phyloP scores from a whole-genome alignment of 1,284 basidiomycete species.

The Earliella scabrosa region DNA sequence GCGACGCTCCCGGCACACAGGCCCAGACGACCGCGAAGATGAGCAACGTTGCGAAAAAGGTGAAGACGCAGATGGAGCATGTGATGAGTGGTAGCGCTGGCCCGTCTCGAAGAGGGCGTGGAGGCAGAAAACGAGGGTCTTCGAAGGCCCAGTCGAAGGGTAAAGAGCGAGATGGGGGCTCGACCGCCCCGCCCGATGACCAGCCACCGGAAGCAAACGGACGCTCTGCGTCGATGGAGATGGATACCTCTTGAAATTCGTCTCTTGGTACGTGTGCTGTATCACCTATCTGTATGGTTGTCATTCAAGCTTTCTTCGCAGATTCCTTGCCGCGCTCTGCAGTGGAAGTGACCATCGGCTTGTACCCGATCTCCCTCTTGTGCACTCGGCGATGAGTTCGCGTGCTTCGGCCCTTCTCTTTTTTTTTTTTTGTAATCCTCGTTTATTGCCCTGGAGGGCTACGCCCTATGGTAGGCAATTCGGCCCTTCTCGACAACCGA shows the following conservation, averaged over 20 bases:
- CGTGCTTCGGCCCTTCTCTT: too few relatives aligned
- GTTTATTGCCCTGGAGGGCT: too few relatives aligned
- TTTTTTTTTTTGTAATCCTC: too few relatives aligned
- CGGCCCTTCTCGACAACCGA: too few relatives aligned
- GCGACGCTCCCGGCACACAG: conserved; percentile 2
- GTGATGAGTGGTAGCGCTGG: conserved; percentile 21
- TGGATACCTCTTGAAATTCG: conserved; percentile 24
- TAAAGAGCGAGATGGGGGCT: conserved; percentile 5
- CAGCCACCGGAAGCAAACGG: background rate
- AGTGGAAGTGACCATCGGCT: background rate
- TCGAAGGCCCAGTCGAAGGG: conserved; percentile 6
- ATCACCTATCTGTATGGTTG: background rate
- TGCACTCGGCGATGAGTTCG: too few relatives aligned
- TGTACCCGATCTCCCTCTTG: too few relatives aligned
- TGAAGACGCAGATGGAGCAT: conserved; percentile 20
- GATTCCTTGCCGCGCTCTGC: background rate
- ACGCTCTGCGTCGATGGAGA: conserved; percentile 7
- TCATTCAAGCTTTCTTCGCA: conserved; percentile 15
- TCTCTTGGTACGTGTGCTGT: background rate
- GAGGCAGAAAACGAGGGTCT: conserved; percentile 18
- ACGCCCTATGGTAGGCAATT: too few relatives aligned
- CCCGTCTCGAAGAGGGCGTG: conserved; percentile 18
- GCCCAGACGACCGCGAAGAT: conserved; percentile 8
- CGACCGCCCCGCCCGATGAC: background rate
- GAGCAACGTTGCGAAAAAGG: conserved; percentile 20